A percentile compares a stretch with the other conserved stretches of the same genome.
phyloP scores from a whole-genome alignment of 495 filamentous ascomycete species.

The Neurospora sp. region DNA sequence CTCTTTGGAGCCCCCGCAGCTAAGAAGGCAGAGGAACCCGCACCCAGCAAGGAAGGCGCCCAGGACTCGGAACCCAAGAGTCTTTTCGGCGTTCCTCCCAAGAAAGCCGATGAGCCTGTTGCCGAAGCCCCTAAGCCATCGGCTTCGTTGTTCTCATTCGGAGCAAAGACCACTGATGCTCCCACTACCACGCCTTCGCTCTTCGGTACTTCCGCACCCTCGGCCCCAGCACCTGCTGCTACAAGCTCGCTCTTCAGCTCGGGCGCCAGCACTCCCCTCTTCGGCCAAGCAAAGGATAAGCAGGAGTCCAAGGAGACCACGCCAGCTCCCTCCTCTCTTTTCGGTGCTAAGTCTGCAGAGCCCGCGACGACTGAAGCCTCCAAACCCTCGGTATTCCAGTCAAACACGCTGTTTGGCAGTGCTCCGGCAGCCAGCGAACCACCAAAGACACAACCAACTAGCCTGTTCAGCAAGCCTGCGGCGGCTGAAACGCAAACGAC shows the following conservation, averaged over 20 bases:
- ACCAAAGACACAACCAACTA: conserved; percentile 11
- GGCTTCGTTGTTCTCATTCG: conserved; percentile 6
- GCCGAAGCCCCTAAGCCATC: conserved; percentile 6
- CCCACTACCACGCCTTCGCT: conserved; percentile 10
- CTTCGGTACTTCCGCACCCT: conserved; percentile 16
- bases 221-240: conserved; percentile 2
- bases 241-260: conserved; percentile 13
- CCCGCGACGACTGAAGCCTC: conserved; percentile 11
- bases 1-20: conserved; percentile 14
- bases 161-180: conserved; percentile 11
- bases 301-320: conserved; percentile 11
- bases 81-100: conserved; percentile 13
- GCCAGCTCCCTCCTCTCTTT: conserved; percentile 7
- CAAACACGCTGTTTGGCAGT: conserved; percentile 36
- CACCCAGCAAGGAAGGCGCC: background rate
- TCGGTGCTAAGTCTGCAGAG: conserved; percentile 10
- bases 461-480: conserved; percentile 23
- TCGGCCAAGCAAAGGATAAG: conserved; percentile 13
- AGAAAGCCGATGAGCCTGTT: conserved; percentile 14
- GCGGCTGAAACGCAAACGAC: conserved; percentile 9
- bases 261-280: background rate
- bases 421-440: conserved; percentile 2
- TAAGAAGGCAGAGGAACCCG: conserved; percentile 11
- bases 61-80: conserved; percentile 9
- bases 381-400: conserved; percentile 24